Evolutionary conservation across 1,284 basidiomycete genomes (phyloP).

Genomic region (Porphyrellus sp.): DNA sequence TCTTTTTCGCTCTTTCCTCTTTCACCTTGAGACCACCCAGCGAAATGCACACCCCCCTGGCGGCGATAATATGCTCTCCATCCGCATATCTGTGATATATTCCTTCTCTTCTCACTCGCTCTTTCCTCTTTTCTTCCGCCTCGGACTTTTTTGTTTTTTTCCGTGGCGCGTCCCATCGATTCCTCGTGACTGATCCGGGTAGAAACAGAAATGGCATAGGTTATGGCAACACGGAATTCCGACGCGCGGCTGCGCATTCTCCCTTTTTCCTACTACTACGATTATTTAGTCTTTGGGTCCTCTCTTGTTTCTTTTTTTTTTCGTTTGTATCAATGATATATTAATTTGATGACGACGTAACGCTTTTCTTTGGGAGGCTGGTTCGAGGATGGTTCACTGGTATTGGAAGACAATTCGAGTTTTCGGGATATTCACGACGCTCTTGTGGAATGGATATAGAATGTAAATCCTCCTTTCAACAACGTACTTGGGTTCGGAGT

Average conservation of each 20-base stretch:
- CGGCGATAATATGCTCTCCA: slow-evolving; percentile 26
- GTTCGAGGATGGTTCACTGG: background rate
- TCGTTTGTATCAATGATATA: background rate
- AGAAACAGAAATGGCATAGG: background rate
- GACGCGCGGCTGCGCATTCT: background rate
- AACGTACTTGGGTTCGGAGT: too few relatives aligned
- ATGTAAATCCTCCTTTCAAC: background rate
- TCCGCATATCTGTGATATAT: slow-evolving; percentile 19
- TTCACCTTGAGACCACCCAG: background rate
- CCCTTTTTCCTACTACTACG: background rate
- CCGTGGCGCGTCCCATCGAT: background rate
- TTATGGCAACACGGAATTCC: background rate
- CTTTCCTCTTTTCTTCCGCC: background rate
- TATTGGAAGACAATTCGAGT: background rate
- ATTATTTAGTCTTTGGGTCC: background rate
- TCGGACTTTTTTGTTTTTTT: background rate
- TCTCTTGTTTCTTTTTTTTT: background rate
- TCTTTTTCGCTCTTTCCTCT: background rate
- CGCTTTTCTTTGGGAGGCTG: background rate
- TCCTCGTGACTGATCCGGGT: background rate
- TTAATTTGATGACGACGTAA: background rate
- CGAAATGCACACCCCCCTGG: slow-evolving; percentile 13
- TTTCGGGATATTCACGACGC: background rate
- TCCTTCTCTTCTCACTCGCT: slow-evolving; percentile 3
- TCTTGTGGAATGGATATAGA: background rate